phyloP scores from a whole-genome alignment of 768 basidiomycete genomes.

The Tulasnella sp. region DNA sequence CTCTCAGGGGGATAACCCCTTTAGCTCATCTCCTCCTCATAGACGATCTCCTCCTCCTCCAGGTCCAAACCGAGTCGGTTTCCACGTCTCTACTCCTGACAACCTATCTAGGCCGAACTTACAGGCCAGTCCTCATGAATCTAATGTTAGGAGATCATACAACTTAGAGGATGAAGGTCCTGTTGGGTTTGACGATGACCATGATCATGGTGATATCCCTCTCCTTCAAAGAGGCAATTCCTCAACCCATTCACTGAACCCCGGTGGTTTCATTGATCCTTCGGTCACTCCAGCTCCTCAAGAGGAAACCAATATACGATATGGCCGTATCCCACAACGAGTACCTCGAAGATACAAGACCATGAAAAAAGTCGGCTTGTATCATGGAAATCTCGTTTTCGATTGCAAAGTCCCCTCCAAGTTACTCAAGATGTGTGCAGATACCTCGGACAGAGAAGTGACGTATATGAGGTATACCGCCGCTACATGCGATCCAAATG shows the following conservation, averaged over 20 bases:
- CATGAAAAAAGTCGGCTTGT: slow-evolving; percentile 83
- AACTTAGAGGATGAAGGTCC: slow-evolving; percentile 8
- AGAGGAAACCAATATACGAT: slow-evolving; percentile 36
- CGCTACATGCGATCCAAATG: slow-evolving; percentile 91
- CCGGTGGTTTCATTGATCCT: slow-evolving; percentile 10
- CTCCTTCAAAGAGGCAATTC: slow-evolving; percentile 9
- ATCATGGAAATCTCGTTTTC: slow-evolving; percentile 86
- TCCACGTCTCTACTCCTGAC: background rate
- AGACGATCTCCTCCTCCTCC: background rate
- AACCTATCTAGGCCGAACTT: background rate
- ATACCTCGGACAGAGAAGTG: slow-evolving; percentile 74
- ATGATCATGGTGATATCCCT: slow-evolving; percentile 13
- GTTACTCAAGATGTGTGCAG: slow-evolving; percentile 67
- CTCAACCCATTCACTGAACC: background rate
- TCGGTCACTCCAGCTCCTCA: background rate
- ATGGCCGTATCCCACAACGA: slow-evolving; percentile 82
- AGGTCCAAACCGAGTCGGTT: background rate
- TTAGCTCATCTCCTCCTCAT: background rate
- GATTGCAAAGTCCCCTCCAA: slow-evolving; percentile 87
- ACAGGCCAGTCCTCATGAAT: slow-evolving; percentile 3
- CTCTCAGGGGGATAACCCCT: slow-evolving; percentile 5
- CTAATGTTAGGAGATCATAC: background rate
- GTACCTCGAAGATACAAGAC: slow-evolving; percentile 87
- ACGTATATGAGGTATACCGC: slow-evolving; percentile 95
- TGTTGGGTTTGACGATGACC: background rate